Conservation (phyloP, 805 yeast genomes). For the Torulaspora microellipsoides region DNA sequence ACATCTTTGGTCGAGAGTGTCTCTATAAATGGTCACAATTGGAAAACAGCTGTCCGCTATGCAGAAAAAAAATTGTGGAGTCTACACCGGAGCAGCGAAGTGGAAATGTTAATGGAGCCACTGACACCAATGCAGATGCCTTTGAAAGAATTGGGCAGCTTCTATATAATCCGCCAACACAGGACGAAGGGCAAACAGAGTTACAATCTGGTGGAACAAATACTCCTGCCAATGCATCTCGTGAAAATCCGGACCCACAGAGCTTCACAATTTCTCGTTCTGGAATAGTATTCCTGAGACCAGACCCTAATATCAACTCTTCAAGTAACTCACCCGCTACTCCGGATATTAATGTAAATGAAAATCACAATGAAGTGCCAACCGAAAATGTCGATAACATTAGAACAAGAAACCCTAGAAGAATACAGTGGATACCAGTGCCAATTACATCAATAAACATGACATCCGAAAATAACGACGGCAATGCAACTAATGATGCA, state of each 20-base stretch:
- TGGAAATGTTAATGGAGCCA: conserved; percentile 4
- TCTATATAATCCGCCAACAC: conserved; percentile 17
- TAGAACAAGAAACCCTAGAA: conserved; percentile 1
- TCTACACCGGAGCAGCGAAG: conserved; percentile 5
- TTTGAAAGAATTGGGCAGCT: conserved; percentile 30
- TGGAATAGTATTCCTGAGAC: conserved; percentile 18
- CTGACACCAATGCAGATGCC: conserved; percentile 21
- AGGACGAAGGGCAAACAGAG: conserved; percentile 4
- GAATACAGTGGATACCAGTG: conserved; percentile 20
- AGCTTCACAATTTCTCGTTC: conserved; percentile 18
- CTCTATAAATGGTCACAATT: conserved; percentile 74
- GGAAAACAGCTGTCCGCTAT: conserved; percentile 79
- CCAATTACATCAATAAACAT: conserved; percentile 15
- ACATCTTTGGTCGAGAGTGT: conserved; percentile 83
- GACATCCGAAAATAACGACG: conserved; percentile 1
- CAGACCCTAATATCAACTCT: conserved; percentile 6
- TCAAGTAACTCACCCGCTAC: conserved; percentile 6
- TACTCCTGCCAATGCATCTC: background rate
- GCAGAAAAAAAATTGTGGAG: conserved; percentile 55
- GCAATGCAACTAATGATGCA: background rate
- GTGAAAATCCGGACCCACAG: conserved; percentile 5
- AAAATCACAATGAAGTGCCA: background rate
- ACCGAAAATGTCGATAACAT: background rate
- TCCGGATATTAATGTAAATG: conserved; percentile 3
- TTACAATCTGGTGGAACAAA: background rate